phyloP scores from a whole-genome alignment of 192 early-diverging fungal species.

The Coemansia javaensis region DNA sequence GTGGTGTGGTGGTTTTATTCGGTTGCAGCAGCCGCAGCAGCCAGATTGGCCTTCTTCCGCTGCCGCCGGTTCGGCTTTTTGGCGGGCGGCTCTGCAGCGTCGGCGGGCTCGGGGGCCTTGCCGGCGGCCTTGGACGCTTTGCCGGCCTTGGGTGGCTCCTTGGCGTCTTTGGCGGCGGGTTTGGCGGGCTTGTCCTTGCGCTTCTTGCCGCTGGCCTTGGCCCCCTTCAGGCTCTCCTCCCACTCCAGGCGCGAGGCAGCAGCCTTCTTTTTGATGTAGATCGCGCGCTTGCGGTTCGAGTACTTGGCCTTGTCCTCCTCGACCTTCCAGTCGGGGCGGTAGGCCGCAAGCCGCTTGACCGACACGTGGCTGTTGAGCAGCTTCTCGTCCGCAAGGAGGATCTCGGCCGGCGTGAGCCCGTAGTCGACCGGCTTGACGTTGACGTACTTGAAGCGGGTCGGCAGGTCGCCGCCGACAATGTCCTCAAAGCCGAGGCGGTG shows the following conservation, averaged over 20 bases:
- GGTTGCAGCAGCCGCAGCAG: background rate
- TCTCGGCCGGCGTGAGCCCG: constrained; percentile 79
- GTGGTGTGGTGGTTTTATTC: too few relatives aligned
- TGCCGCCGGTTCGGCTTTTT: constrained; percentile 33
- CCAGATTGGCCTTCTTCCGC: constrained; percentile 39
- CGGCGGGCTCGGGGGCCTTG: background rate
- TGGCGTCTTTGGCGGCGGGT: too few relatives aligned
- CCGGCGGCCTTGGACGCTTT: constrained; percentile 1
- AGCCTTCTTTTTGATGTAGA: constrained; percentile 45
- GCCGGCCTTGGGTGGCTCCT: too few relatives aligned
- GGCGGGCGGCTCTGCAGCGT: background rate
- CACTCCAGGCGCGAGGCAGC: constrained; percentile 14
- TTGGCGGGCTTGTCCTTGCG: constrained; percentile 16
- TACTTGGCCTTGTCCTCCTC: constrained; percentile 51
- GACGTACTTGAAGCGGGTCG: constrained; percentile 91
- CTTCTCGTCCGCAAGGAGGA: constrained; percentile 83
- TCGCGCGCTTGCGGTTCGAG: constrained; percentile 55
- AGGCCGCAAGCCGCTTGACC: constrained; percentile 85
- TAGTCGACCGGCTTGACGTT: constrained; percentile 71
- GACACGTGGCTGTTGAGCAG: constrained; percentile 81
- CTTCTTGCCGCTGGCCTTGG: constrained; percentile 39
- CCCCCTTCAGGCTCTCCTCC: constrained; percentile 22
- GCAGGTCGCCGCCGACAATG: constrained; percentile 71
- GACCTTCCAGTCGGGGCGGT: constrained; percentile 54
- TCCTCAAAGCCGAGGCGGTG: constrained; percentile 93